Conservation (phyloP, 768 basidiomycete species). For the Tulasnella calospora region DNA sequence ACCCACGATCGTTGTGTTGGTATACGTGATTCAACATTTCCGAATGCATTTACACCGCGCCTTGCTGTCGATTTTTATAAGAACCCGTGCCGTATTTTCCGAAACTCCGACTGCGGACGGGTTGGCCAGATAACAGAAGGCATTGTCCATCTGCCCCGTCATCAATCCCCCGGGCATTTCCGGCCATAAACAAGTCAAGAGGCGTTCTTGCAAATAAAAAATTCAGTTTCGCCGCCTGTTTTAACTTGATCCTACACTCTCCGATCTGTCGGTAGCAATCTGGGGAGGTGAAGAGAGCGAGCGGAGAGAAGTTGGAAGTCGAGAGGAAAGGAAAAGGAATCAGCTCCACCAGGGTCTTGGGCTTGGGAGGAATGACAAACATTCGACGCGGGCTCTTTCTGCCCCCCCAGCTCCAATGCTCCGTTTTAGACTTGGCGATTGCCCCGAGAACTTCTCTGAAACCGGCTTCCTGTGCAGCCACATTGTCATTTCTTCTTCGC, state of each 20-base stretch:
- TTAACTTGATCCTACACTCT: not conserved
- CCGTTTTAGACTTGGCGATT: slow-evolving; percentile 5
- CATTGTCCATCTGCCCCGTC: not conserved
- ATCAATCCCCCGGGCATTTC: not conserved
- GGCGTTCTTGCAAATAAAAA: not conserved
- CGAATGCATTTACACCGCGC: not conserved
- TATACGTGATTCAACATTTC: not conserved
- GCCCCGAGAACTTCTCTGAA: not conserved
- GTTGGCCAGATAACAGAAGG: not conserved
- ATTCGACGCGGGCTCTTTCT: not conserved
- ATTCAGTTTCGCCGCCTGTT: not conserved
- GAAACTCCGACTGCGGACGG: not conserved
- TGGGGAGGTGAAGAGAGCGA: not conserved
- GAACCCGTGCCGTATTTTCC: not conserved
- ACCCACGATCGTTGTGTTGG: not conserved
- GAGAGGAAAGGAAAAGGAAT: not conserved
- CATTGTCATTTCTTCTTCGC: not conserved
- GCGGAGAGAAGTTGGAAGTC: not conserved
- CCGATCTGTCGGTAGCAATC: not conserved
- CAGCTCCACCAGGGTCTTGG: not conserved
- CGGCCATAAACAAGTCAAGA: not conserved
- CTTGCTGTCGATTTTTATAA: not conserved
- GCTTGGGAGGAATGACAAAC: not conserved
- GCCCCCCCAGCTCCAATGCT: not conserved
- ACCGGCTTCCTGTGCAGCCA: not conserved